Base-by-base conservation (phyloP, 805 yeast species). In the Ogataea trehalophila region DNA sequence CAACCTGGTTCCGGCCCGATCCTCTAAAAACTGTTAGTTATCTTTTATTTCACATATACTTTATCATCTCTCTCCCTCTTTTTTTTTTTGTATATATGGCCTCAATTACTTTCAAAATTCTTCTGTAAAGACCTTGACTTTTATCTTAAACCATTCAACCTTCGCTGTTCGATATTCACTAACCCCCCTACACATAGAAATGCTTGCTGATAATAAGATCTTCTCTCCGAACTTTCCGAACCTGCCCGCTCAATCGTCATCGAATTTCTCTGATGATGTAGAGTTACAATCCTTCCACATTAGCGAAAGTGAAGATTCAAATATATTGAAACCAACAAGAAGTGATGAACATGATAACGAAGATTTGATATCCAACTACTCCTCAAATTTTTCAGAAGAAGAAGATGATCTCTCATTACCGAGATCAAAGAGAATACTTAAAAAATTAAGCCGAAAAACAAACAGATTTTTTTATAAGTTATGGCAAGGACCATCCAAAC, bases 401-500 rank as follows among this genome's bases (percentile, higher is more conserved):
- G 42, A 37, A 4, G 29, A 5, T 18, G 42, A 40, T 13, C 8
- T 22, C 15, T 16, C 33, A 11, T n/a, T 23, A 22, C 26, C 26
- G 16, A 18, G 22, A 26, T 11, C 22, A 14, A 26, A 14, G n/a
- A 11, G 15, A 23, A 16, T n/a, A 5, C 13, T 20, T 4, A 37
- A 35, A 17, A 43, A 39, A 31, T 1, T 38, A 14, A 40, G 34
- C 13, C 18, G 37, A 16, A 54, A 46, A 14, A 4, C 41, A 4
- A 46, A 35, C 5, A 26, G 41, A 16, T 57, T 57, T 26, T 36
- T 49, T n/a, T 11, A 29, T 17, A 57, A 53, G 18, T 22, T 78
- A 1, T 78, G 86, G 83, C 46, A 65, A n/a, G 88, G 90, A 1
- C 88, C 89, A 0, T 56, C 50, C 2, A 53, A 55, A 2, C 73